Evolutionary conservation across 1,284 basidiomycete genomes (phyloP).

Genomic region (Volvariella volvacea): DNA sequence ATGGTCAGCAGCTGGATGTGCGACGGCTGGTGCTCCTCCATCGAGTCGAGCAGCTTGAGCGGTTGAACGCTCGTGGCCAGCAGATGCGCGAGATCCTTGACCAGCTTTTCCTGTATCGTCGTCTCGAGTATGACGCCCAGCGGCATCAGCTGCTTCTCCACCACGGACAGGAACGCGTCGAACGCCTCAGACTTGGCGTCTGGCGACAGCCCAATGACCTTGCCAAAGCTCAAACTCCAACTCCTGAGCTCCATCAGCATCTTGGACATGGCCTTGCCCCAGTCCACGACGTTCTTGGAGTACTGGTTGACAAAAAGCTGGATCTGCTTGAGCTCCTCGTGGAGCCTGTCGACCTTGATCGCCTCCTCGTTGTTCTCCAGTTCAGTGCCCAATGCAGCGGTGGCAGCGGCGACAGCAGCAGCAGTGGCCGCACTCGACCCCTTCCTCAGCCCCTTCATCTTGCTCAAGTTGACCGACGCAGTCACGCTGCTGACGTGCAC

Average conservation of each 20-base stretch:
- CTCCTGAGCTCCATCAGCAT: constrained; percentile 39
- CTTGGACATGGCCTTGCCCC: constrained; percentile 44
- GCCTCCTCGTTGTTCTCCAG: constrained; percentile 44
- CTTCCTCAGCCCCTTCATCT: constrained; percentile 46
- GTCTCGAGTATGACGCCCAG: constrained; percentile 45
- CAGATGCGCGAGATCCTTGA: constrained; percentile 49
- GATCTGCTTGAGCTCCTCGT: constrained; percentile 46
- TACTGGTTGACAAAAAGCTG: constrained; percentile 52
- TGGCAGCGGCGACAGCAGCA: constrained; percentile 7
- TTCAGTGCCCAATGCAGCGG: constrained; percentile 11
- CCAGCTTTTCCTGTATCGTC: constrained; percentile 42
- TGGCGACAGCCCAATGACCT: constrained; percentile 55
- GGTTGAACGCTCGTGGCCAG: constrained; percentile 54
- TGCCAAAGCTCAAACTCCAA: constrained; percentile 62
- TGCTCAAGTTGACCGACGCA: constrained; percentile 49
- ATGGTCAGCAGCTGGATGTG: constrained; percentile 61
- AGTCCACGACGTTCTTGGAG: constrained; percentile 51
- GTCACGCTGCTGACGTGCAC: constrained; percentile 38
- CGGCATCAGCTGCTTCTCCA: constrained; percentile 46
- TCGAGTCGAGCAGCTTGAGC: constrained; percentile 56
- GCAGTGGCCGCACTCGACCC: constrained; percentile 13
- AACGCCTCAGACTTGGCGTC: constrained; percentile 57
- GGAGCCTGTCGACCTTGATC: constrained; percentile 45
- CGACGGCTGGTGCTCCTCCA: constrained; percentile 63
- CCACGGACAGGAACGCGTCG: constrained; percentile 61